Evolutionary conservation across 2,329 filamentous ascomycete species (phyloP).

Genomic region (Geosmithia putterillii): DNA sequence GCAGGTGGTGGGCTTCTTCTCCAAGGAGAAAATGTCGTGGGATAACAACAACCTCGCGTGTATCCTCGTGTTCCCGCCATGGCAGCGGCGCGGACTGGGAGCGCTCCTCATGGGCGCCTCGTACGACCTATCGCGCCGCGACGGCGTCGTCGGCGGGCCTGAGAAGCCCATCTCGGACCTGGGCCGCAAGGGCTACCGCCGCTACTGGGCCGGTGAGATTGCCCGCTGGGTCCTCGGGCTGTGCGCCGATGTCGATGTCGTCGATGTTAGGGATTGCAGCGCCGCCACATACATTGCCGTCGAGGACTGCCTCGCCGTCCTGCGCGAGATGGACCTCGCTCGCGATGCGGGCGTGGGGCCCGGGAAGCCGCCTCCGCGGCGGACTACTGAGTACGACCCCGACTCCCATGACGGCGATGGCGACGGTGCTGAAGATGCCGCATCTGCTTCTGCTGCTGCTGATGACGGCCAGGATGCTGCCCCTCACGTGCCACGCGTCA

Average conservation of each 20-base stretch:
- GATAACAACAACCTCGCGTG: conserved; percentile 97
- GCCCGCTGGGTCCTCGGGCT: conserved; percentile 51
- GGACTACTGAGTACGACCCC: no score
- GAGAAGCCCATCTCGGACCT: conserved; percentile 88
- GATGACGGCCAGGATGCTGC: conserved; percentile 12
- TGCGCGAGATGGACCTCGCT: conserved; percentile 70
- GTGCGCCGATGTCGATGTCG: conserved; percentile 29
- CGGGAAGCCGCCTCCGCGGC: conserved; percentile 12
- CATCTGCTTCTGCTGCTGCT: background rate
- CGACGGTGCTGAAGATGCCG: conserved; percentile 5
- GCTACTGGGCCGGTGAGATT: conserved; percentile 80
- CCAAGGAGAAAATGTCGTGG: conserved; percentile 98
- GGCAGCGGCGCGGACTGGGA: conserved; percentile 82
- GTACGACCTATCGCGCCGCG: conserved; percentile 79
- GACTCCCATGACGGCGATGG: conserved; percentile 1
- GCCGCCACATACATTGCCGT: conserved; percentile 69
- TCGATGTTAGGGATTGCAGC: conserved; percentile 61
- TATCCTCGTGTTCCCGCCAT: conserved; percentile 90
- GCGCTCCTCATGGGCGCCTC: conserved; percentile 83
- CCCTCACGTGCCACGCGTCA: conserved; percentile 28
- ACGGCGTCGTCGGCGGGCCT: conserved; percentile 76
- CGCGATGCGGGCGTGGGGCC: conserved; percentile 40
- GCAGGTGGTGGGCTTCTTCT: conserved; percentile 85
- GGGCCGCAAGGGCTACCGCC: conserved; percentile 68
- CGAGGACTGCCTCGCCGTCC: conserved; percentile 69